phyloP scores from a whole-genome alignment of 257 asterid species.

The Primulina tabacum region DNA sequence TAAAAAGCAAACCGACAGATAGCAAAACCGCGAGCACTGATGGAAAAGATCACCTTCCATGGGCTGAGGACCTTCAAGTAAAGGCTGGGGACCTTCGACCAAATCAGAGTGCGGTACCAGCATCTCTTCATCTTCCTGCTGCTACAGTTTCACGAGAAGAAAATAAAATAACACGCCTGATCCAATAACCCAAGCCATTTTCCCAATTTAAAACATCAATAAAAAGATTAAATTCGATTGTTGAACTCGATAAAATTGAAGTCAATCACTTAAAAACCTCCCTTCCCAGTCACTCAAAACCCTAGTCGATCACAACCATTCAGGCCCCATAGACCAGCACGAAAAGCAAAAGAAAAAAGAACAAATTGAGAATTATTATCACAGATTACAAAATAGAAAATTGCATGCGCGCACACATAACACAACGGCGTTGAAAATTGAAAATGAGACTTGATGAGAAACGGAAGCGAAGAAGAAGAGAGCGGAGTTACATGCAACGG shows the following conservation, averaged over 20 bases:
- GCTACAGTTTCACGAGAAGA: conserved; percentile 28
- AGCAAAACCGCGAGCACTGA: conserved; percentile 10
- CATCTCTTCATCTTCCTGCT: conserved; percentile 73
- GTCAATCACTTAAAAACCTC: conserved; percentile 23
- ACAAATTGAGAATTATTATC: neutral
- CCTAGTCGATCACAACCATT: conserved; percentile 45
- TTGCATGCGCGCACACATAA: conserved; percentile 24
- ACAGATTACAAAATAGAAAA: conserved; percentile 10
- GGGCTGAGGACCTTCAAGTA: conserved; percentile 76
- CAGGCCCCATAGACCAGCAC: neutral
- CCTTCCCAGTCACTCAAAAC: conserved; percentile 29
- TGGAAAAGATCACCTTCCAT: conserved; percentile 71
- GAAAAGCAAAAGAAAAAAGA: conserved; percentile 11
- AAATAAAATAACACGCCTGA: conserved; percentile 15
- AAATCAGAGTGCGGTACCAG: conserved; percentile 55
- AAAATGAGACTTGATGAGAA: conserved; percentile 8
- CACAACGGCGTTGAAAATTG: neutral
- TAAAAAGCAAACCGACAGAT: neutral
- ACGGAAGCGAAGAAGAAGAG: conserved; percentile 21
- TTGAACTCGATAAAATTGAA: conserved; percentile 11
- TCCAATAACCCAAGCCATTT: conserved; percentile 30
- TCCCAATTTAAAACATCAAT: conserved; percentile 15
- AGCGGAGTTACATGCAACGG: conserved; percentile 69
- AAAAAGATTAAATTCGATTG: neutral
- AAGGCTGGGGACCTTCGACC: conserved; percentile 59